Base-by-base conservation (phyloP, 164 flowering plant genomes). In the Sedum album region DNA sequence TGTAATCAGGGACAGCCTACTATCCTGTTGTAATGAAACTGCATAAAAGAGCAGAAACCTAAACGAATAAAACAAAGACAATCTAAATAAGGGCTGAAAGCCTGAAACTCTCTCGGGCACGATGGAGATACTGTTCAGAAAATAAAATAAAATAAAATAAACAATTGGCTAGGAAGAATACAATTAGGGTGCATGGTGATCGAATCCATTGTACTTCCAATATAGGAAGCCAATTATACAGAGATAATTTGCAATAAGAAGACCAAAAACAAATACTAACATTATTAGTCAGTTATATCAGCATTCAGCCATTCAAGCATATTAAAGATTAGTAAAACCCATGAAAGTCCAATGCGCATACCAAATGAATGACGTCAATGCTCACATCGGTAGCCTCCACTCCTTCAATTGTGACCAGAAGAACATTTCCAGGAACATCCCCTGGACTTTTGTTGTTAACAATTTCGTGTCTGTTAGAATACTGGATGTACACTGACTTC, bases 321-420 rank as follows among this genome's bases (percentile, higher is more conserved):
- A 26, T 3, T 1, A 55, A 0, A 51, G 2, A 46, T 35, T 3
- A 26, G 68, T 46, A 28, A 66, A 63, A 66, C n/a, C n/a, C 36
- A 42, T 26, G 26, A 66, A 38, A 26, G 67, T 51, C 65, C 23
- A 51, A 35, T 21, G 60, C 57, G 57, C 97, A 84, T 90, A 94
- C 99, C 96, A 95, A 75, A 78, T 92, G 97, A 65, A 95, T 74
- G 65, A 91, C 93, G 75, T 95, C 99, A 71, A 94, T 91, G 88
- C 96, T 90, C 74, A 94, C 97, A 74, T 82, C 88, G 66, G 88
- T 87, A 18, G 99, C 93, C 71, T 88, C 91, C 51, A 73, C 73
- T n/a, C 97, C 97, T 72, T 95, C 99, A 74, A 92, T 85, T 18
- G 99, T 92, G 57, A 90, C 97, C 84, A 95, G 75, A 66, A 91